Base-by-base conservation (phyloP, 2,329 filamentous ascomycete genomes). In the Parastagonospora nodorum region DNA sequence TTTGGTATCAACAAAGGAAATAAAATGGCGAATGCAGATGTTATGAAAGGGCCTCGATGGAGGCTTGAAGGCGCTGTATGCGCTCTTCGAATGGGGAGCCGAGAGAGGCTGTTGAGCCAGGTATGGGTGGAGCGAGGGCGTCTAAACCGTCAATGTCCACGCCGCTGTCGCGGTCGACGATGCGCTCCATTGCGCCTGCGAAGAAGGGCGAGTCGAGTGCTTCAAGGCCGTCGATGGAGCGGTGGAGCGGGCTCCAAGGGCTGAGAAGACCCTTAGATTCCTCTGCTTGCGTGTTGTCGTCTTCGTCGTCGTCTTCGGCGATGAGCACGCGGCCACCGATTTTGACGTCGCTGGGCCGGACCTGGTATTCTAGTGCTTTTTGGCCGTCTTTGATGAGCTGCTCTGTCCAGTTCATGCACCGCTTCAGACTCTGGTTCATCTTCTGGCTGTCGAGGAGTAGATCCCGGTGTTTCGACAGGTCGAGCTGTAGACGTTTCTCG, bases 371-470 rank as follows among this genome's bases (percentile, higher is more conserved):
- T 2, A 99, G 81, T 0, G 94, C 94, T 68, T 90, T 93, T 67
- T 87, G 89, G 5, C 89, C 94, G 62, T 97, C 92, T 42, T 84
- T 87, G 71, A 99, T 96, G 38, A 99, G 82, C 56, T 89, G 87
- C 68, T 99, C 93, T 0, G 92, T 95, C 84, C 90, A 93, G 59
- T 87, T 86, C 30, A 97, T 81, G 72, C 94, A 99, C 41, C 90
- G 84, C 72, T 91, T 95, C 39, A 99, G 82, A 71, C 90, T 96
- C 71, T 95, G 90, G 69, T 97, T 97, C 80, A 97, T 92, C 77
- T 92, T 95, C 67, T 97, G 92, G 60, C 89, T 94, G 70, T 96
- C 92, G 33, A 92, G 79, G 8, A 99, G 83, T 1, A 97, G 79
- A 66, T 96, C 88, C 60, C 92, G 90, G 71, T 99, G 94, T 68